Base-by-base conservation (phyloP, 2,329 filamentous ascomycete species). In the Colletotrichum sojae region DNA sequence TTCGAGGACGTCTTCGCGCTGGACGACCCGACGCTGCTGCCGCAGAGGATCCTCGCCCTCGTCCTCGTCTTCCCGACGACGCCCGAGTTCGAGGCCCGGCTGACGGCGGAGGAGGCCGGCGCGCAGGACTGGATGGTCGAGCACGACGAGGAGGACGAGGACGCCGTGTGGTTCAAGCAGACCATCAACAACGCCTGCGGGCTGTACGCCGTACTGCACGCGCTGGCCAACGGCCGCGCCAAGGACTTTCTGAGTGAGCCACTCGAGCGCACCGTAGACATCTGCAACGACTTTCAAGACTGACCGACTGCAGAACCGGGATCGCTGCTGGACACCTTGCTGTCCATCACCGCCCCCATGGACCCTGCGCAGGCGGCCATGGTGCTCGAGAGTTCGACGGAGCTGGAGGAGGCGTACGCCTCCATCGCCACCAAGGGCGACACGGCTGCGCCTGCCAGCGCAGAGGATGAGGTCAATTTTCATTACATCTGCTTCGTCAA, bases 401-500 rank as follows among this genome's bases (percentile, higher is more conserved):
- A 87, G 49, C 81, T 93, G 62, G 91, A 92, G 76, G 84, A 81
- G 40, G 90, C 90, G 5, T 90, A 93, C 76, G 85, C 86, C 48
- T 83, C 83, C 67, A 90, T 90, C 16, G 91, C 90, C 12, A 81
- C 81, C 6, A 80, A 84, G 65, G 91, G 91, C 2, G 89, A 91
- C 75, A 91, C 90, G 0, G 80, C 80, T 45, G 89, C 90, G 4
- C 92, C 91, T 3, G 77, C 83, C 51, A 73, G 73, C 20, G 87
- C 91, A 12, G 87, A 91, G 45, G 89, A 88, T 58, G 84, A 86
- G 60, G 85, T 93, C 4, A 89, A 93, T 75, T 83, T 92, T 72
- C 91, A 93, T 76, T 93, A 92, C 75, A 89, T 93, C 46, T 92
- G 90, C 73, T 94, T 93, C 75, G 88, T 92, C 27, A 91, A 90